Conservation (phyloP, 2,329 filamentous ascomycete species). For the Karstenula rhodostoma region DNA sequence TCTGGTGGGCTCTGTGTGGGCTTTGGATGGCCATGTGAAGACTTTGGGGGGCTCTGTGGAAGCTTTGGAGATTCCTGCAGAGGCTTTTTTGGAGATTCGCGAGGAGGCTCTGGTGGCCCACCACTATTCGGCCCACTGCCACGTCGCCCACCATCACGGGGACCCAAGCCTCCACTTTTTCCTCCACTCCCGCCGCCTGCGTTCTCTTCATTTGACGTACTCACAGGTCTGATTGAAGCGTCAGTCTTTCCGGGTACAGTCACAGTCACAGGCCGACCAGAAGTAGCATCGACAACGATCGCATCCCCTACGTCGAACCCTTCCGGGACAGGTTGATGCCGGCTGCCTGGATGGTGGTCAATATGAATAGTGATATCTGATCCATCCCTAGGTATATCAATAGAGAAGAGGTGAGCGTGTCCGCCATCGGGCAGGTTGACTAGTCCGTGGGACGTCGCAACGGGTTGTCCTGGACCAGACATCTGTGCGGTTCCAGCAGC, state of each 20-base stretch:
- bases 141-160: too few relatives aligned
- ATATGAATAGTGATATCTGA: background rate
- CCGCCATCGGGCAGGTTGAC: background rate
- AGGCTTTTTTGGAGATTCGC: too few relatives aligned
- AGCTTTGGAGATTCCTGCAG: too few relatives aligned
- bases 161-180: background rate
- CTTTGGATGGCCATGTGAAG: too few relatives aligned
- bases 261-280: background rate
- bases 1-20: too few relatives aligned
- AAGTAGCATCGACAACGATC: background rate
- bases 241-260: background rate
- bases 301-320: background rate
- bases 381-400: background rate
- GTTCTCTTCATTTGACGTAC: background rate
- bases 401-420: background rate
- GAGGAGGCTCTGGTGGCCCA: too few relatives aligned
- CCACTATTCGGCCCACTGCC: too few relatives aligned
- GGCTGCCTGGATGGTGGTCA: background rate
- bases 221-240: background rate
- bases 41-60: too few relatives aligned
- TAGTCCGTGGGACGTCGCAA: background rate
- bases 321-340: background rate
- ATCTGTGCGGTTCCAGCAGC: background rate
- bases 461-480: background rate
- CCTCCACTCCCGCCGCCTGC: background rate